These are phyloP conservation scores for Nematocida ausubeli DNA, from an alignment of 371 early-diverging fungal genomes.

Conservation along the genomic window DNA sequence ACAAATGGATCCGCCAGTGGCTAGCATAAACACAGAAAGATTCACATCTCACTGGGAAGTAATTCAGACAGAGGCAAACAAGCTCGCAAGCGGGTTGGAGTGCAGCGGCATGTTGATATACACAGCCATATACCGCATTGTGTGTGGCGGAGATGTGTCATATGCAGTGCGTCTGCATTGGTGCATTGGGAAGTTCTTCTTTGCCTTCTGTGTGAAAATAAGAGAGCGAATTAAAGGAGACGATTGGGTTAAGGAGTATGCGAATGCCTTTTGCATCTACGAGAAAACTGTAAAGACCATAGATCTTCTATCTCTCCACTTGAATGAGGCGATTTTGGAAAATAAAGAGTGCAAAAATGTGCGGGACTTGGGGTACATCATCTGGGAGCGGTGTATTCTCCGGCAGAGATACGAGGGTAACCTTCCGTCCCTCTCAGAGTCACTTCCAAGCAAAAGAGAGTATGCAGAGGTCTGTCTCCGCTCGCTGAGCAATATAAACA, in stretches of 20 bases:
- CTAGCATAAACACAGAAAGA: slow-evolving; percentile 33
- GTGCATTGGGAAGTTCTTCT: slow-evolving; percentile 55
- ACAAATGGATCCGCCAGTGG: slow-evolving; percentile 47
- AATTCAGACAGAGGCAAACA: slow-evolving; percentile 42
- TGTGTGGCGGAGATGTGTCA: neutral
- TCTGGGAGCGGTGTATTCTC: slow-evolving; percentile 49
- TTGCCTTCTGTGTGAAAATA: slow-evolving; percentile 4
- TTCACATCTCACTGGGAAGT: slow-evolving; percentile 35
- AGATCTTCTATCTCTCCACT: slow-evolving; percentile 30
- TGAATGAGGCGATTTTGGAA: slow-evolving; percentile 35
- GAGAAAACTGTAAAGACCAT: slow-evolving; percentile 38
- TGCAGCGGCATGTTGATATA: slow-evolving; percentile 51
- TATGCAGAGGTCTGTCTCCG: slow-evolving; percentile 20
- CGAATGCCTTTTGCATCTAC: slow-evolving; percentile 23
- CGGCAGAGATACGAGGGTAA: slow-evolving; percentile 33
- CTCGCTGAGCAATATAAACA: slow-evolving; percentile 34
- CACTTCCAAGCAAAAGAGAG: slow-evolving; percentile 34
- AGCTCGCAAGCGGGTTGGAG: slow-evolving; percentile 39
- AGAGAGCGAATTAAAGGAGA: slow-evolving; percentile 25
- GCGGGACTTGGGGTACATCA: slow-evolving; percentile 40
- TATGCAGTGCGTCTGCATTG: slow-evolving; percentile 47
- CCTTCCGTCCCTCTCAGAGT: slow-evolving; percentile 26
- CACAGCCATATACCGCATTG: slow-evolving; percentile 33
- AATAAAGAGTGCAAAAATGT: slow-evolving; percentile 46
- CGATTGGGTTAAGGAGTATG: slow-evolving; percentile 44